A percentile compares a stretch with the other conserved stretches of the same genome.
Conservation (phyloP, 1,284 basidiomycete genomes). For the Pseudozyma sp. region DNA sequence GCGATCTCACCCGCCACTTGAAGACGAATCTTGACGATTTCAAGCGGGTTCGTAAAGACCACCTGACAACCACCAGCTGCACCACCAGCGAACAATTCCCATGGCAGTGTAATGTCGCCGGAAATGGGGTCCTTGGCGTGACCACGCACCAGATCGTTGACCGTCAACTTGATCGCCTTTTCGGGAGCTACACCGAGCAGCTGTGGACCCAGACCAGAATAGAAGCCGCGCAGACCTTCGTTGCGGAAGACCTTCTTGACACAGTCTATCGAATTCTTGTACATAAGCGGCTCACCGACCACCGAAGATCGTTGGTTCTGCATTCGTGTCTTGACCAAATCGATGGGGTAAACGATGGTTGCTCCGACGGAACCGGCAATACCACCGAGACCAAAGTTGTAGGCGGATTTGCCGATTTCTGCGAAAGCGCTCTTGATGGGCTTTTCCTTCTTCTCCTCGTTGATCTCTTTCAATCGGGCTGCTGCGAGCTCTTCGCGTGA, state of each 20-base stretch:
- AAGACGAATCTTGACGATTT: conserved; percentile 88
- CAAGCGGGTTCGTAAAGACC: conserved; percentile 93
- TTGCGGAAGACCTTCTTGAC: conserved; percentile 92
- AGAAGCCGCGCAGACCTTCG: conserved; percentile 92
- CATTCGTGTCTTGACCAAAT: conserved; percentile 87
- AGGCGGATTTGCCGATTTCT: conserved; percentile 71
- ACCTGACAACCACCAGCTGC: conserved; percentile 97
- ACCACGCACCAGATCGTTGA: conserved; percentile 90
- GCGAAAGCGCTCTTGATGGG: conserved; percentile 42
- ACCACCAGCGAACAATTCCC: conserved; percentile 93
- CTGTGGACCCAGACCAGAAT: conserved; percentile 94
- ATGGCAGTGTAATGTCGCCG: conserved; percentile 84
- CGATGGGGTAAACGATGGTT: conserved; percentile 92
- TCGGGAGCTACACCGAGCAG: conserved; percentile 97
- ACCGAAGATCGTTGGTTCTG: conserved; percentile 81
- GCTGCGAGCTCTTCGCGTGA: conserved; percentile 19
- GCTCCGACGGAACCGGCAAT: conserved; percentile 90
- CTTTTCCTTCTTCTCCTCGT: conserved; percentile 38
- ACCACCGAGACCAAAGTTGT: conserved; percentile 91
- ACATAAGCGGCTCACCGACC: conserved; percentile 67
- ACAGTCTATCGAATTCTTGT: conserved; percentile 77
- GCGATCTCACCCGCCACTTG: conserved; percentile 96
- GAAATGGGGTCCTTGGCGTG: conserved; percentile 91
- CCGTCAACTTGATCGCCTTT: conserved; percentile 93
- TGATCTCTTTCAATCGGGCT: conserved; percentile 36